Evolutionary conservation across 176 grass and related monocot species (phyloP).

Genomic region (Hordeum vulgare): DNA sequence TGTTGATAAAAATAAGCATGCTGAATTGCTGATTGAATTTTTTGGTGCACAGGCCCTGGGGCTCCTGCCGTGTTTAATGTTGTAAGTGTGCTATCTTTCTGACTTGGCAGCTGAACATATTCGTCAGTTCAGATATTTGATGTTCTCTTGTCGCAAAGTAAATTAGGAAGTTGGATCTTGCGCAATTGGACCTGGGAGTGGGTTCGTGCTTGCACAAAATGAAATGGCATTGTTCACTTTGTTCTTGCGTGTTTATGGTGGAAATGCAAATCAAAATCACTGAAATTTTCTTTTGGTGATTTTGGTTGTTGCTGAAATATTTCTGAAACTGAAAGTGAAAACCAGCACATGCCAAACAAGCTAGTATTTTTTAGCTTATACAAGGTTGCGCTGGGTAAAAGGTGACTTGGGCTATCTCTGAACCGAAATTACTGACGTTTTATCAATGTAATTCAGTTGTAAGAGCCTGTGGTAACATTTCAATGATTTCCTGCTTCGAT

Average conservation of each 20-base stretch:
- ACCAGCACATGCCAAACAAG: too few relatives aligned
- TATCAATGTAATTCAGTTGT: not conserved
- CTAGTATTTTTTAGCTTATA: not conserved
- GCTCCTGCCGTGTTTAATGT: conserved; percentile 77
- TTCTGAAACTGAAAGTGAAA: not conserved
- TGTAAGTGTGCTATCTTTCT: conserved; percentile 34
- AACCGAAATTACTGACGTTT: not conserved
- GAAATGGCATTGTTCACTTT: not conserved
- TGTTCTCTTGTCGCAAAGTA: not conserved
- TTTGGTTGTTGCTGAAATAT: too few relatives aligned
- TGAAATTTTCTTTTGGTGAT: too few relatives aligned
- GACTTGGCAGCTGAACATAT: not conserved
- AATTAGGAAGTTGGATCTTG: not conserved
- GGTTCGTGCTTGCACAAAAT: too few relatives aligned
- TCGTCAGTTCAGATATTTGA: not conserved
- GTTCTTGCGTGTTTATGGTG: not conserved
- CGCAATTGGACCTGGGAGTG: not conserved
- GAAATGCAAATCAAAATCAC: too few relatives aligned
- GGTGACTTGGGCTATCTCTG: not conserved
- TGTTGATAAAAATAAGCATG: not conserved
- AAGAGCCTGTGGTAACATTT: not conserved
- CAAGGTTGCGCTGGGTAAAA: not conserved
- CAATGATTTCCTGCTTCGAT: not conserved
- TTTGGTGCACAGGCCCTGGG: conserved; percentile 41
- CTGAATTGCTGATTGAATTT: not conserved